Evolutionary conservation across 2,329 filamentous ascomycete genomes (phyloP), one percentile per base, ranked within the genome.

Genomic region (Aspergillus fumigatiaffinis): DNA sequence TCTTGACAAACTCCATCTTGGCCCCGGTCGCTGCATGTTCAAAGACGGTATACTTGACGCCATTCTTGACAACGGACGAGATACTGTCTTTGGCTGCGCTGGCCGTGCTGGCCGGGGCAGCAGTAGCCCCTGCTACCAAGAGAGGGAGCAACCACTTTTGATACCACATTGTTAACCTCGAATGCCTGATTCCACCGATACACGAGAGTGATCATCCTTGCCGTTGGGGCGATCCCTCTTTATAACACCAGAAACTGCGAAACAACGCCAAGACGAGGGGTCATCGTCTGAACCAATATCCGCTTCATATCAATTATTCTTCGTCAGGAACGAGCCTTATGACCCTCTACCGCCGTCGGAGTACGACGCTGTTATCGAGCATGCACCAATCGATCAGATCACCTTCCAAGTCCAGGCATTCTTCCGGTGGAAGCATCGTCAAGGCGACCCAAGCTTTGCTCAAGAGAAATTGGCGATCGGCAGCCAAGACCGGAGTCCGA

Each of bases 1-100:
- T 81, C 25, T 75, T 77, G 26, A 83, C 79, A 55, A 77, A 81
- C 23, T 79, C 74, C 48, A 83, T 61, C 26, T 68, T 77, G 1
- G 76, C 73, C 44, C 71, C 73, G 1, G 79, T 80, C 1, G 73
- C 74, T n/a, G 73, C 73, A 64, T 82, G 79, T 58, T 81, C 74
- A 57, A 80, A 81, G 38, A 81, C 72, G 17, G 73, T 79, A 61
- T 78, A 78, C 3, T 72, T 75, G 35, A 72, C 67, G 6, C 76
- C 76, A 66, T 75, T 60, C 32, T 68, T 67, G 48, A 68, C 59
- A 21, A 73, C 67, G 44, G 67, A 65, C 3, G 71, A 71, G 26
- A 60, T 47, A 6, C 26, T 59, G 23, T 60, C 55, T 25, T 47
- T 47, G 44, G 44, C 44, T 47, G 20, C 23, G 44, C 44, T 47